Conservation (phyloP, 768 basidiomycete species). For the Mycena haematopus region DNA sequence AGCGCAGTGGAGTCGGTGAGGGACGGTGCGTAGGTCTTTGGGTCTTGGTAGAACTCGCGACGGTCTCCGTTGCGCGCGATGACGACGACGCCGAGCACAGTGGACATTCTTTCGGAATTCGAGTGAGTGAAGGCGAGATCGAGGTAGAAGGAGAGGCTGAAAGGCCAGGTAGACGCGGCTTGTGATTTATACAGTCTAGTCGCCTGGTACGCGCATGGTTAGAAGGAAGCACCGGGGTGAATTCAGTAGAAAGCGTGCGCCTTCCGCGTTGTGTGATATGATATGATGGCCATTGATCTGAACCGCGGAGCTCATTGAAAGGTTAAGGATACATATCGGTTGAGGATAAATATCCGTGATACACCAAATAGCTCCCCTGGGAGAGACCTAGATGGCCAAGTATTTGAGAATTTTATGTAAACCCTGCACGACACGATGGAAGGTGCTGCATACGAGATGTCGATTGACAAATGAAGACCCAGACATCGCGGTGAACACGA, state of each 20-base stretch:
- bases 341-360: background rate
- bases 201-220: conserved; percentile 13
- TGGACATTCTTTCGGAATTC: conserved; percentile 40
- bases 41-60: conserved; percentile 72
- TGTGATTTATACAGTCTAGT: conserved; percentile 2
- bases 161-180: background rate
- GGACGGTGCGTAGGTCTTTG: conserved; percentile 65
- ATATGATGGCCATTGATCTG: background rate
- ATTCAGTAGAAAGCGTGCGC: conserved; percentile 1
- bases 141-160: background rate
- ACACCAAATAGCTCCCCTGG: too few species aligned
- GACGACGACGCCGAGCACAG: conserved; percentile 80
- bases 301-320: background rate
- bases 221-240: background rate
- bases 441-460: background rate
- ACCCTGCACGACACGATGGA: background rate
- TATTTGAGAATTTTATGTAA: background rate
- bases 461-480: conserved; percentile 2
- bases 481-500: conserved; percentile 9
- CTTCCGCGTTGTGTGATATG: conserved; percentile 15
- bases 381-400: background rate
- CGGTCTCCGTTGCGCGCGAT: conserved; percentile 84
- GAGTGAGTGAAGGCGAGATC: background rate
- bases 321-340: conserved; percentile 5
- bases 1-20: conserved; percentile 29